Conservation (phyloP, 192 early-diverging fungal genomes). For the Coemansia sp. region DNA sequence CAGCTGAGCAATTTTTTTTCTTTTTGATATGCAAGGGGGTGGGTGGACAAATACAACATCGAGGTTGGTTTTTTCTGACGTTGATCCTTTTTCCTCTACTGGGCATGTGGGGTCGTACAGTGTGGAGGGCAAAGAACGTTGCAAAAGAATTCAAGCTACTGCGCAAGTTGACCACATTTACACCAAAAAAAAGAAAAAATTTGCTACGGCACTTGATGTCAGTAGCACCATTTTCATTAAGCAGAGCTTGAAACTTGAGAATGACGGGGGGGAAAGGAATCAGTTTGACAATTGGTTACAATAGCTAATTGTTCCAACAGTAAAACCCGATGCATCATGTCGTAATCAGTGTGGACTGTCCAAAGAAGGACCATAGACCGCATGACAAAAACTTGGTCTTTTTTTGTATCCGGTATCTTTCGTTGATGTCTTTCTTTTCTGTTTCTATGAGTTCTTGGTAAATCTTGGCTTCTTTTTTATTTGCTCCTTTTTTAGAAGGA, state of each 20-base stretch:
- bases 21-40: background rate
- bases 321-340: background rate
- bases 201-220: conserved; percentile 4
- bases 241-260: background rate
- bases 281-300: background rate
- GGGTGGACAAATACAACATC: background rate
- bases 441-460: conserved; percentile 4
- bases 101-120: background rate
- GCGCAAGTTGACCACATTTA: background rate
- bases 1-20: background rate
- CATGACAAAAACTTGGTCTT: background rate
- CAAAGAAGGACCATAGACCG: conserved; percentile 6
- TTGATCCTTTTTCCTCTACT: background rate
- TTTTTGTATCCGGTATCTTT: background rate
- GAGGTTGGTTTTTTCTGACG: background rate
- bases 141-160: background rate
- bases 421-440: background rate
- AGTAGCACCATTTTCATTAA: conserved; percentile 9
- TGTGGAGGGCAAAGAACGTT: background rate
- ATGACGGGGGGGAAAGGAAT: background rate
- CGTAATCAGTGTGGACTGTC: background rate
- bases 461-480: background rate
- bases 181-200: background rate
- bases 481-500: background rate
- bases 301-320: background rate